Percentiles rank a stretch among this genome's conserved stretches.
phyloP scores from a whole-genome alignment of 495 filamentous ascomycete genomes.

The Diplogelasinospora grovesii region DNA sequence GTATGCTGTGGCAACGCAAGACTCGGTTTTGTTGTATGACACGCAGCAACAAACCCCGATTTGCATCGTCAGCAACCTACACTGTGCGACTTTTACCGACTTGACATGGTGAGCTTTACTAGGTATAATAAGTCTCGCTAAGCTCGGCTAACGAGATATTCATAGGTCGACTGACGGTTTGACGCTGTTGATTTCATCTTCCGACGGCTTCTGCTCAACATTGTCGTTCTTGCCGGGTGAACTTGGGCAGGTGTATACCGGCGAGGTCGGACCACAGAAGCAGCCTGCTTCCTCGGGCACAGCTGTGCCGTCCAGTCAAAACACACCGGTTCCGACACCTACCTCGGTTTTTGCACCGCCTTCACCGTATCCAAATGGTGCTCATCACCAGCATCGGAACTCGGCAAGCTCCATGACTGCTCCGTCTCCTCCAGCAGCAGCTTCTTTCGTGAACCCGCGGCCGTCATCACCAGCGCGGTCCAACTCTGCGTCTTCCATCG shows the following conservation, averaged over 20 bases:
- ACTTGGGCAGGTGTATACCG: conserved; percentile 77
- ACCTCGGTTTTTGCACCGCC: conserved; percentile 51
- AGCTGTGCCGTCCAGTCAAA: conserved; percentile 46
- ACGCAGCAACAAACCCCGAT: conserved; percentile 93
- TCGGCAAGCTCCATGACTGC: conserved; percentile 46
- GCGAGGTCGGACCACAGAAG: conserved; percentile 50
- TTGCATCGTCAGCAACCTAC: conserved; percentile 89
- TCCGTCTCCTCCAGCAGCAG: conserved; percentile 47
- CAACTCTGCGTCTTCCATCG: conserved; percentile 79
- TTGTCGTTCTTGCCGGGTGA: conserved; percentile 80
- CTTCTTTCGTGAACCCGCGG: conserved; percentile 43
- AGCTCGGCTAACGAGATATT: conserved; percentile 28
- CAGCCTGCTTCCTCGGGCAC: conserved; percentile 33
- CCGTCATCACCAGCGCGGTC: conserved; percentile 74
- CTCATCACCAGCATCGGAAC: conserved; percentile 43
- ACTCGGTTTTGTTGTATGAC: conserved; percentile 93
- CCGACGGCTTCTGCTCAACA: conserved; percentile 94
- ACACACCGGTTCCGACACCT: conserved; percentile 60
- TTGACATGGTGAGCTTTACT: conserved; percentile 69
- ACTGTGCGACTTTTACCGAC: conserved; percentile 96
- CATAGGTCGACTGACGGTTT: conserved; percentile 87
- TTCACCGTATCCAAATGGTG: conserved; percentile 44
- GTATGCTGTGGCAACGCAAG: conserved; percentile 95
- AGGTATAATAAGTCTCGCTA: background rate
- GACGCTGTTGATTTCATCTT: conserved; percentile 91